Percentiles rank a stretch among this genome's conserved stretches.
Conservation (phyloP, 768 basidiomycete genomes). For the Mycena chlorophos region DNA sequence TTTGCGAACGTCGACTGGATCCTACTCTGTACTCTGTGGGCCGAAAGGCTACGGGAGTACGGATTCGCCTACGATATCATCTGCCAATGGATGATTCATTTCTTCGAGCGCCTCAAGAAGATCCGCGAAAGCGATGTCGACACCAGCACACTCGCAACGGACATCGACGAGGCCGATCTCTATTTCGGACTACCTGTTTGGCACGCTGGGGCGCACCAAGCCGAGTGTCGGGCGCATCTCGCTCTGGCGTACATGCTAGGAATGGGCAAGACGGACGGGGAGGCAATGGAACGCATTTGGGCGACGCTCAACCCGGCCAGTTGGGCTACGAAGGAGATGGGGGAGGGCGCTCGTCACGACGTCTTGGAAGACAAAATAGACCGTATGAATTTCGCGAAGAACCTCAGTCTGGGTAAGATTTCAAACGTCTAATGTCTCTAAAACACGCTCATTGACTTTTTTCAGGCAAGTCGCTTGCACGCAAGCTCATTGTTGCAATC, state of each 20-base stretch:
- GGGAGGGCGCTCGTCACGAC: conserved; percentile 24
- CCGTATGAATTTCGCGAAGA: conserved; percentile 16
- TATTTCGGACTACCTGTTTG: conserved; percentile 14
- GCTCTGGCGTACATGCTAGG: conserved; percentile 14
- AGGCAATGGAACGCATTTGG: conserved; percentile 29
- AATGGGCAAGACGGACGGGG: conserved; percentile 11
- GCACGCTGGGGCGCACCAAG: conserved; percentile 19
- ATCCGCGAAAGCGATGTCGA: neutral
- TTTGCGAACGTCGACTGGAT: conserved; percentile 28
- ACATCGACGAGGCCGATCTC: neutral
- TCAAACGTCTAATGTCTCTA: too few species aligned
- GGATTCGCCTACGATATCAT: conserved; percentile 27
- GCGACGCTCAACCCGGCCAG: conserved; percentile 23
- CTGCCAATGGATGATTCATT: conserved; percentile 24
- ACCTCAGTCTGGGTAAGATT: neutral
- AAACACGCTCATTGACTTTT: too few species aligned
- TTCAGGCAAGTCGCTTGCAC: too few species aligned
- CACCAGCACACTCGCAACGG: neutral
- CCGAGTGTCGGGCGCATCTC: conserved; percentile 8
- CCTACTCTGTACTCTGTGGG: conserved; percentile 12
- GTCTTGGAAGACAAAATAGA: conserved; percentile 28
- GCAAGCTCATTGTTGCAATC: too few species aligned
- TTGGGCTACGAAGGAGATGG: conserved; percentile 33
- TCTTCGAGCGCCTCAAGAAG: neutral
- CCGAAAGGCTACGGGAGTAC: neutral